Base-by-base conservation (phyloP, 768 basidiomycete genomes). In the Mrakia gelida region DNA sequence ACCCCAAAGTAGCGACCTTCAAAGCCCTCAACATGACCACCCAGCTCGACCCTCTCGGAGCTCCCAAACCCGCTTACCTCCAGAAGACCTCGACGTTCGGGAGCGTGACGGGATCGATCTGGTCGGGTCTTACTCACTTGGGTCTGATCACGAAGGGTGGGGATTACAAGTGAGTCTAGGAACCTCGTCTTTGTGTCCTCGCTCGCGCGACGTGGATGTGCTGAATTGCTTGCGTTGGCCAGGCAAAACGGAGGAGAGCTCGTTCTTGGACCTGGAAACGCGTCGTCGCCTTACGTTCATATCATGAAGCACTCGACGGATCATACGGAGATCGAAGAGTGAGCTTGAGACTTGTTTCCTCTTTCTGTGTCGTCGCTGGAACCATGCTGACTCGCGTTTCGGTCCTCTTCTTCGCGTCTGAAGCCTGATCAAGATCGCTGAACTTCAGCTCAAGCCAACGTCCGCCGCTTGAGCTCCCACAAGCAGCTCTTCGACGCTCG, bases 241-340 rank as follows among this genome's bases (percentile, higher is more conserved):
- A 71, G 43, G n/a, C 68, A 71, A 30, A 71, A 71, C 68, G 68
- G 68, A 26, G 68, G 68, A 18, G 68, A 71, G n/a, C n/a, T 41
- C 15, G 43, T 71, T 13, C 43, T 71, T 7, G 68, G 68, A 49
- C 68, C 68, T 3, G 68, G 68, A 23, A 59, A 59, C 59, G 59
- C 59, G 26, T 28, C 59, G 9, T 28, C 59, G 10, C 10, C 59
- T 23, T 59, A 3, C 28, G 59, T 28, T 2, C 59, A 59, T 8
- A 59, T 59, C 59, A 59, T 59, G 59, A 26, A 59, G 59, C 59
- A 59, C 28, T 9, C n/a, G 1, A n/a, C 59, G 26, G 59, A 59
- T 59, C 59, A 59, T 11, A 59, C 59, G 13, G 59, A 59, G 11
- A 28, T 59, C 59, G n/a, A 59, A 15, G 59, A 59, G 59, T 59